Base-by-base conservation (phyloP, 495 filamentous ascomycete genomes). In the Hypoxylon trugodes region DNA sequence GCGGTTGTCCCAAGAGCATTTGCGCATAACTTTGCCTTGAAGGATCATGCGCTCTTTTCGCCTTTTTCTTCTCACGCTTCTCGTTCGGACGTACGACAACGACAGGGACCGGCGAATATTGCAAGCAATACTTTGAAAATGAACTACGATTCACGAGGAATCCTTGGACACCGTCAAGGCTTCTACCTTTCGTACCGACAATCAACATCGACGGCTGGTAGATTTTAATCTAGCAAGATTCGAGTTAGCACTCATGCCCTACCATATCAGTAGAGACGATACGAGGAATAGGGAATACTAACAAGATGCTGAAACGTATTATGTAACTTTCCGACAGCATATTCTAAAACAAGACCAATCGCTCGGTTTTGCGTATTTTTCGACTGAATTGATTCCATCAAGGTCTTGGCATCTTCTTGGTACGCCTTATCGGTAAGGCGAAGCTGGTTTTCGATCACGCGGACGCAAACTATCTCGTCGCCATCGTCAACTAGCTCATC, bases 401-500 rank as follows among this genome's bases (percentile, higher is more conserved):
- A 75, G 58, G 82, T 83, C 74, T 82, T 84, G 1, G 95, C 95
- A 57, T 97, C 92, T 38, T 86, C 80, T 15, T 90, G 88, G 74
- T 98, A 97, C 38, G 84, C 81, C 66, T 89, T 88, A 67, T 96
- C 87, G 19, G 91, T 78, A 19, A 85, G 84, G 45, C 89, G 90
- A 43, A 87, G 84, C 62, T 95, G 89, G 70, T 89, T 94, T 66
- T 97, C 94, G 33, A 98, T 84, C 4, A 96, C 95, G 26, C 92
- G 83, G 33, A 98, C 83, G 75, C 95, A 98, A 28, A 98, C 88
- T 48, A 98, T 90, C 76, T 98, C 91, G 70, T 98, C 95, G 8
- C 96, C 95, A 74, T 98, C 95, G 68, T 97, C 94, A 16, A 97
- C 93, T 61, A 98, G 80, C 70, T 97, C 93, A 69, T 96, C 92